These are phyloP conservation scores for Colletotrichum abscissum DNA, from an alignment of 2,329 filamentous ascomycete species.

Conservation along the genomic window DNA sequence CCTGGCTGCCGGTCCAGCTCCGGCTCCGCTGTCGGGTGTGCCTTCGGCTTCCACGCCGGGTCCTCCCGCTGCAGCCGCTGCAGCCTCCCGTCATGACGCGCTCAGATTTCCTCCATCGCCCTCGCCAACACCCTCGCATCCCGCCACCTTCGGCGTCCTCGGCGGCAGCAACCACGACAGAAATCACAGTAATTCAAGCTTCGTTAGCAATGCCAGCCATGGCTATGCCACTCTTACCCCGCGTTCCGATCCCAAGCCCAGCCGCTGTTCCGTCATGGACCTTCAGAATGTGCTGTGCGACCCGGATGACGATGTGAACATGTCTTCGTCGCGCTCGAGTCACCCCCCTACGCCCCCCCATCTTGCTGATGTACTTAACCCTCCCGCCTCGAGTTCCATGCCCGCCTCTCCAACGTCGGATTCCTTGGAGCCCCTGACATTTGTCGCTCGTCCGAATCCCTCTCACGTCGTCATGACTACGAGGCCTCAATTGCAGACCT, in stretches of 20 bases:
- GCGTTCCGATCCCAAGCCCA: conserved; percentile 20
- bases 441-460: conserved; percentile 27
- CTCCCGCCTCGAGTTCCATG: not conserved
- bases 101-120: conserved; percentile 29
- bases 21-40: not conserved
- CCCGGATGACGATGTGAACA: conserved; percentile 15
- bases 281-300: conserved; percentile 34
- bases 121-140: conserved; percentile 29
- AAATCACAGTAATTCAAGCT: conserved; percentile 18
- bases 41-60: not conserved
- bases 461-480: conserved; percentile 34
- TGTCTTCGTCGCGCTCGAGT: conserved; percentile 23
- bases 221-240: not conserved
- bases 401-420: conserved; percentile 8
- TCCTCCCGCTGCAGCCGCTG: not conserved
- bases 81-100: conserved; percentile 18
- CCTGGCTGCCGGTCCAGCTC: conserved; percentile 11
- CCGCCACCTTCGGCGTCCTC: conserved; percentile 1
- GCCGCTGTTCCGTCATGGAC: conserved; percentile 33
- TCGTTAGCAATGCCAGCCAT: not conserved
- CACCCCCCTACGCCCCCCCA: conserved; percentile 29
- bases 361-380: conserved; percentile 16
- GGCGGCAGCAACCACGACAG: not conserved
- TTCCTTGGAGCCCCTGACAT: conserved; percentile 5
- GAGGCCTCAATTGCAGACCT: conserved; percentile 23